Conservation (phyloP, 2,329 filamentous ascomycete species). For the Nectriaceae sp. region DNA sequence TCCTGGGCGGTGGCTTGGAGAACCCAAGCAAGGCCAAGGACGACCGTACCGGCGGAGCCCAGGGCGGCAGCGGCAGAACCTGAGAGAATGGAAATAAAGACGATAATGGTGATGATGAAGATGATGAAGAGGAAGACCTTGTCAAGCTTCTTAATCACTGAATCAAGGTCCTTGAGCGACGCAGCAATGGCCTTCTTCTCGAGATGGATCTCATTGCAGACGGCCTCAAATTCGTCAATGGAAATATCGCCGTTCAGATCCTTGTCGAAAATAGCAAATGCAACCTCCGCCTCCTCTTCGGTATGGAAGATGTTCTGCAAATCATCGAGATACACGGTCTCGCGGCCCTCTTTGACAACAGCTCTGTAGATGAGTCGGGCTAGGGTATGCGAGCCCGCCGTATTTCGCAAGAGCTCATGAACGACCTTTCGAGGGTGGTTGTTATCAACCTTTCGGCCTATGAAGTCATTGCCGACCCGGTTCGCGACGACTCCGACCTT, state of each 20-base stretch:
- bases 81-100: constrained; percentile 88
- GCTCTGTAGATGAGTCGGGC: constrained; percentile 88
- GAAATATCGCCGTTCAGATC: constrained; percentile 96
- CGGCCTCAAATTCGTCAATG: constrained; percentile 90
- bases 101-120: constrained; percentile 74
- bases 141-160: constrained; percentile 87
- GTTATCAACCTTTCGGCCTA: constrained; percentile 70
- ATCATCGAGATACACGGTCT: constrained; percentile 78
- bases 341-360: constrained; percentile 72
- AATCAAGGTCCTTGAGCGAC: constrained; percentile 92
- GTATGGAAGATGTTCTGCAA: constrained; percentile 77
- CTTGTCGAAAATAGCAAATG: constrained; percentile 92
- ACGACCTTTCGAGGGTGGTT: constrained; percentile 86
- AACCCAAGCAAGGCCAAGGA: constrained; percentile 91
- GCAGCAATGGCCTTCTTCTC: constrained; percentile 96
- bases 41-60: constrained; percentile 82
- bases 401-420: constrained; percentile 72
- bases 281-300: constrained; percentile 83
- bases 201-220: constrained; percentile 90
- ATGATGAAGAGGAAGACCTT: constrained; percentile 89
- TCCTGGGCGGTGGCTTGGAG: constrained; percentile 92
- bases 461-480: constrained; percentile 88
- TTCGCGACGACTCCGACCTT: constrained; percentile 86
- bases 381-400: constrained; percentile 75
- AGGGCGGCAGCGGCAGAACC: constrained; percentile 87